These are phyloP conservation scores for Fusarium luffae DNA, from an alignment of 2,329 filamentous ascomycete genomes.

Conservation along the genomic window DNA sequence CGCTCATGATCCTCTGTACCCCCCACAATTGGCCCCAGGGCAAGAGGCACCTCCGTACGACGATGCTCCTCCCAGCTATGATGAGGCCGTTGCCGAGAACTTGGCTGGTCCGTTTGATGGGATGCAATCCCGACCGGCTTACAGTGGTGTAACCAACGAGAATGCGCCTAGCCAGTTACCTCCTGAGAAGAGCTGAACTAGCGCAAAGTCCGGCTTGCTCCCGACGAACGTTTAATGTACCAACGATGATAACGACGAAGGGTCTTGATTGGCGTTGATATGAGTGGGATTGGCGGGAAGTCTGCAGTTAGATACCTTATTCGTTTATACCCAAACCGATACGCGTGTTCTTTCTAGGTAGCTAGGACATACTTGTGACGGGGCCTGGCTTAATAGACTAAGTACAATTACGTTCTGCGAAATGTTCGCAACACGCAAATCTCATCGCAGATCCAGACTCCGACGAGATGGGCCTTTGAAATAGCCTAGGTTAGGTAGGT, in stretches of 20 bases:
- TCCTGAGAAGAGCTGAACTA: constrained; percentile 52
- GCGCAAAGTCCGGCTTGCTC: background rate
- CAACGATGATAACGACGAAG: constrained; percentile 26
- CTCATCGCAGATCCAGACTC: constrained; percentile 14
- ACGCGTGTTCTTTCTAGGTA: background rate
- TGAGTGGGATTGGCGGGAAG: background rate
- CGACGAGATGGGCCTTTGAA: constrained; percentile 7
- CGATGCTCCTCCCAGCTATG: constrained; percentile 93
- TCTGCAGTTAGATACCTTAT: constrained; percentile 13
- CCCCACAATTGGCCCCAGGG: constrained; percentile 63
- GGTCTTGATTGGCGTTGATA: constrained; percentile 3
- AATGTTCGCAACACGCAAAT: background rate
- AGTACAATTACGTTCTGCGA: background rate
- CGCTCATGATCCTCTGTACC: constrained; percentile 64
- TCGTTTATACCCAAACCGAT: constrained; percentile 7
- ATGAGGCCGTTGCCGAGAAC: constrained; percentile 87
- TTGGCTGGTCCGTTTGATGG: constrained; percentile 76
- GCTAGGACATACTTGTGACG: background rate
- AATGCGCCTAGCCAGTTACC: constrained; percentile 66
- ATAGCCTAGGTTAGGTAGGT: background rate
- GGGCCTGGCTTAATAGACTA: background rate
- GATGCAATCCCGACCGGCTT: constrained; percentile 70
- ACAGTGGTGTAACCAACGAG: constrained; percentile 72
- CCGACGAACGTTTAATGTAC: constrained; percentile 13
- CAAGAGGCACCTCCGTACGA: constrained; percentile 64